Evolutionary conservation across 495 filamentous ascomycete species (phyloP).

Genomic region (Ascobolus immersus): DNA sequence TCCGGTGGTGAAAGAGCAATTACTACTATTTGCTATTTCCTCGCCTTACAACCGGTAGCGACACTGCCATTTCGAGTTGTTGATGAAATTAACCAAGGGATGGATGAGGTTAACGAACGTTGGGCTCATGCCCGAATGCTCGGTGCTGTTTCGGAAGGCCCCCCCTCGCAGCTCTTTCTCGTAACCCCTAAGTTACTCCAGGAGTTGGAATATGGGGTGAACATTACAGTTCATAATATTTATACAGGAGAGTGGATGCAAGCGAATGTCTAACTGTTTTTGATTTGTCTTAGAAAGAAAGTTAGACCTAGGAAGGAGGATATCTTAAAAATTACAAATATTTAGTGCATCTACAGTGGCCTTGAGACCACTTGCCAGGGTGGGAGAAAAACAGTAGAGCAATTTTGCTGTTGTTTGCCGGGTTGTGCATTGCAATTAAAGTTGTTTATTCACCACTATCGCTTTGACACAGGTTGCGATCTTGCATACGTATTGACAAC

Average conservation of each 20-base stretch:
- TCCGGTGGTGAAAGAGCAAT: constrained; percentile 91
- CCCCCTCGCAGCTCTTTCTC: constrained; percentile 53
- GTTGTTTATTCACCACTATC: too few species aligned
- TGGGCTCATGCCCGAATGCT: constrained; percentile 95
- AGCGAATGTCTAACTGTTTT: too few species aligned
- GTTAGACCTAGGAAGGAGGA: too few species aligned
- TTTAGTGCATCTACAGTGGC: too few species aligned
- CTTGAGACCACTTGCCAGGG: too few species aligned
- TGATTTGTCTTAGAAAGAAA: too few species aligned
- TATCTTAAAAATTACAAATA: too few species aligned
- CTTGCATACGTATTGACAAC: too few species aligned
- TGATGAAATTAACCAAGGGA: constrained; percentile 98
- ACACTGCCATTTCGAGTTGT: constrained; percentile 96
- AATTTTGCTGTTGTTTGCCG: too few species aligned
- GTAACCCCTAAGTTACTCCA: constrained; percentile 93
- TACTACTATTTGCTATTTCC: constrained; percentile 96
- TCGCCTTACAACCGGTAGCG: constrained; percentile 85
- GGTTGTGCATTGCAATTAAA: too few species aligned
- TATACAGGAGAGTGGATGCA: constrained; percentile 82
- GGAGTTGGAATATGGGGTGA: constrained; percentile 56
- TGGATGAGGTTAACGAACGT: constrained; percentile 94
- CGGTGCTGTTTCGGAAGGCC: constrained; percentile 60
- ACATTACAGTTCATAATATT: constrained; percentile 86
- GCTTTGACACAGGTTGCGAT: too few species aligned
- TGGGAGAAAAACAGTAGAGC: too few species aligned